Evolutionary conservation across 441 rosid genomes (phyloP), one percentile per base, ranked within the genome.

Genomic region (Adansonia gregorii): DNA sequence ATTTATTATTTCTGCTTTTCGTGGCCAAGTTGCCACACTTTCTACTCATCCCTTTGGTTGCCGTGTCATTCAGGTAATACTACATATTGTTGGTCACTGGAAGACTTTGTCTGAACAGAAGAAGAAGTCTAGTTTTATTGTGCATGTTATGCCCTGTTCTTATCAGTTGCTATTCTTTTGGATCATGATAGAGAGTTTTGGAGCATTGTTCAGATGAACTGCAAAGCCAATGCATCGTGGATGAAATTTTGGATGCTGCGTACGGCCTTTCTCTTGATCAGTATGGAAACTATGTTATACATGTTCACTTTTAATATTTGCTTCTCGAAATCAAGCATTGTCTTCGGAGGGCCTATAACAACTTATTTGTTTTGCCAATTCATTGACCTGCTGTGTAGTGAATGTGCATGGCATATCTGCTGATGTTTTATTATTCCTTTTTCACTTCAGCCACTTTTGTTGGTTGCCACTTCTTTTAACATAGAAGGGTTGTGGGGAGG

Each of bases 201-300:
- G 99, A 95, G 94, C 95, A 93, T 80, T 94, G 97, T 84, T 83
- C 95, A 61, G 87, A 93, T 79, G 97, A 90, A 55, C 80, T 55
- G 75, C 94, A 89, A 85, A 85, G 93, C 49, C 93, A 86, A 75
- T 95, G 91, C 79, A 90, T 95, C 77, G 91, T 95, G 19, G 94
- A 93, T 83, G 99, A 95, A 83, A 95, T 94, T 76, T 81, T 94
- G 86, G 99, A 91, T 72, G 92, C 94, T 52, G 90, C 92, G 46
- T 81, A 66, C 87, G 72, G 31, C 80, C 99, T 95, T 85, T 97
- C 99, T 82, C 93, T 88, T 78, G 97, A 95, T 80, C 99, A 94
- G 80, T 95, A 95, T 87, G 99, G 99, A 67, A 95, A 95, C 86
- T 95, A 95, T 83, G 97, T 95, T 65, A 95, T 93, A 51, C 99